Evolutionary conservation across 495 filamentous ascomycete genomes (phyloP).

Genomic region (Podospora pseudoanserina): DNA sequence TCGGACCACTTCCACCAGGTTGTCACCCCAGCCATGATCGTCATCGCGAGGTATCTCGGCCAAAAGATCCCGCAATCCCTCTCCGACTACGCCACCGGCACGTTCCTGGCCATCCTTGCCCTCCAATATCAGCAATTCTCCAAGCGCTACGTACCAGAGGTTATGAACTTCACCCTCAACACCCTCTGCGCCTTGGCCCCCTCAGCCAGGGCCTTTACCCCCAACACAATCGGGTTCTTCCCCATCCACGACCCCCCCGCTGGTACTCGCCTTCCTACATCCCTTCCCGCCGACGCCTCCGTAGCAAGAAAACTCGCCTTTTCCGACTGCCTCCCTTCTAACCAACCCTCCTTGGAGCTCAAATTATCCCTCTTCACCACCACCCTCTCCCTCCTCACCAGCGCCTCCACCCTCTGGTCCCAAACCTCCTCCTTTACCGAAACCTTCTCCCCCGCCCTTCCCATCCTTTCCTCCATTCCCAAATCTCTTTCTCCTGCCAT

Average conservation of each 20-base stretch:
- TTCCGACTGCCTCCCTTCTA: slow-evolving; percentile 49
- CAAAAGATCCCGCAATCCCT: slow-evolving; percentile 63
- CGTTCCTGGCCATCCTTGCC: slow-evolving; percentile 72
- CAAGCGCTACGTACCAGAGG: slow-evolving; percentile 83
- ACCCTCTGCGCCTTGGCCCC: slow-evolving; percentile 59
- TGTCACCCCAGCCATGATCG: slow-evolving; percentile 80
- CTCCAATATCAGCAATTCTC: slow-evolving; percentile 76
- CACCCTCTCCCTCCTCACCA: slow-evolving; percentile 53
- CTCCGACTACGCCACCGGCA: slow-evolving; percentile 64
- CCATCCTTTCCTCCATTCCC: slow-evolving; percentile 50
- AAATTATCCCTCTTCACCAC: slow-evolving; percentile 49
- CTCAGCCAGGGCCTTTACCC: slow-evolving; percentile 47
- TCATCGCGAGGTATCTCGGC: slow-evolving; percentile 76
- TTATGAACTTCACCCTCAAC: slow-evolving; percentile 75
- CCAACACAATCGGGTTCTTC: slow-evolving; percentile 50
- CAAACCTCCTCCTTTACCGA: slow-evolving; percentile 68
- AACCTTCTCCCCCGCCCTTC: slow-evolving; percentile 59
- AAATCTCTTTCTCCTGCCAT: slow-evolving; percentile 39
- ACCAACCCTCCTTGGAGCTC: slow-evolving; percentile 48
- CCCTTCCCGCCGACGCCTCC: slow-evolving; percentile 15
- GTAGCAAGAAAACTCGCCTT: slow-evolving; percentile 41
- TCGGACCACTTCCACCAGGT: slow-evolving; percentile 96
- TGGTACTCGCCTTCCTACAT: slow-evolving; percentile 48
- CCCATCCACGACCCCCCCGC: slow-evolving; percentile 57
- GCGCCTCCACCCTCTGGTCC: slow-evolving; percentile 60